These are phyloP conservation scores for Saxophila tyrrhenica DNA, from an alignment of 495 filamentous ascomycete species.

Conservation along the genomic window DNA sequence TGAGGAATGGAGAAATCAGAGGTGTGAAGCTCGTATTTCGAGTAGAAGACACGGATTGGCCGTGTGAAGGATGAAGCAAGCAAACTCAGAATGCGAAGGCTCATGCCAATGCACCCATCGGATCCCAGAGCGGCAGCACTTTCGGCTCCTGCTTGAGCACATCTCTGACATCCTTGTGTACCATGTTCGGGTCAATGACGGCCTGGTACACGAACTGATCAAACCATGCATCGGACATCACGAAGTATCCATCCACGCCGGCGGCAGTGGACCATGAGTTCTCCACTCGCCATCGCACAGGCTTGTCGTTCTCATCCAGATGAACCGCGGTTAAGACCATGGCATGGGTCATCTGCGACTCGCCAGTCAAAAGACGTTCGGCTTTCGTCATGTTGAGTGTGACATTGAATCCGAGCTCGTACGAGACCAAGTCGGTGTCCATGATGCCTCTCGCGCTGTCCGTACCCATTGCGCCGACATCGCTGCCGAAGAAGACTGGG, in stretches of 20 bases:
- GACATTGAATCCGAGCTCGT: constrained; percentile 60
- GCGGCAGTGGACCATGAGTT: constrained; percentile 63
- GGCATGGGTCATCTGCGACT: constrained; percentile 75
- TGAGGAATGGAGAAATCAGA: constrained; percentile 37
- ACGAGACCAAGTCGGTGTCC: constrained; percentile 58
- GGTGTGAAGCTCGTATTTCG: constrained; percentile 45
- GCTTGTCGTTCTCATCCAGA: constrained; percentile 48
- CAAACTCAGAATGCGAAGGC: constrained; percentile 47
- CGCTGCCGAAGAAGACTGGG: constrained; percentile 79
- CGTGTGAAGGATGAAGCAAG: constrained; percentile 42
- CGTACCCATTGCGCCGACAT: constrained; percentile 66
- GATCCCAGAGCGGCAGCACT: constrained; percentile 73
- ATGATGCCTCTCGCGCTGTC: constrained; percentile 57
- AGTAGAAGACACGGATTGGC: constrained; percentile 14
- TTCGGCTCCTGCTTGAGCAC: constrained; percentile 57
- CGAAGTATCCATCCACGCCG: constrained; percentile 69
- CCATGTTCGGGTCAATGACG: constrained; percentile 65
- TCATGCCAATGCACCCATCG: constrained; percentile 71
- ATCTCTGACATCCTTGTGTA: constrained; percentile 52
- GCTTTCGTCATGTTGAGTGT: constrained; percentile 61
- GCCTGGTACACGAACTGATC: constrained; percentile 79
- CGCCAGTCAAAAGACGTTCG: constrained; percentile 54
- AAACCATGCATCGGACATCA: constrained; percentile 79
- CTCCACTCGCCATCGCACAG: constrained; percentile 72
- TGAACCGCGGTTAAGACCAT: constrained; percentile 86